phyloP scores from a whole-genome alignment of 1,284 basidiomycete genomes.

The Cryptococcus depauperatus region DNA sequence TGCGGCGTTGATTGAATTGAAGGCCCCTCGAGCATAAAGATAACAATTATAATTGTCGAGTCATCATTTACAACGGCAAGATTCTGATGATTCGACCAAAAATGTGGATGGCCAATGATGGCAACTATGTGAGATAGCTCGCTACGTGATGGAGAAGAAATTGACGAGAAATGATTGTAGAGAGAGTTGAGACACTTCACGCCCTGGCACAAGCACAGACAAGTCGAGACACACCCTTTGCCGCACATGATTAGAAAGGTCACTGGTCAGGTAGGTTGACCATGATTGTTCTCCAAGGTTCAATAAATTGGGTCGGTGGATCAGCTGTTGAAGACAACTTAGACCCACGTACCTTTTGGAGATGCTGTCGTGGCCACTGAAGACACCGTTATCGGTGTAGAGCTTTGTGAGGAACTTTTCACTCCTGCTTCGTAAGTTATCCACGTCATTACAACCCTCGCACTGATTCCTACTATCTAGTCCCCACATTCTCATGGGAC shows the following conservation, averaged over 20 bases:
- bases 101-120: constrained; percentile 99
- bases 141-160: too few relatives aligned
- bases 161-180: constrained; percentile 25
- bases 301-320: too few relatives aligned
- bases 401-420: constrained; percentile 95
- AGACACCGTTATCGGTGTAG: constrained; percentile 94
- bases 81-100: constrained; percentile 93
- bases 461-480: constrained; percentile 45
- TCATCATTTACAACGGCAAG: constrained; percentile 75
- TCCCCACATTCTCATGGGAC: constrained; percentile 91
- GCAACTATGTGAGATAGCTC: constrained; percentile 65
- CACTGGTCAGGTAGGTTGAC: constrained; percentile 66
- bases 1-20: neutral
- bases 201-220: constrained; percentile 81
- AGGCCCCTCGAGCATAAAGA: constrained; percentile 97
- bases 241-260: constrained; percentile 77
- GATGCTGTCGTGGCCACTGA: constrained; percentile 85
- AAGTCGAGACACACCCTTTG: constrained; percentile 81
- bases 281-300: neutral
- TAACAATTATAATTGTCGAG: constrained; percentile 91
- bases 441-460: neutral
- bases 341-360: constrained; percentile 86
- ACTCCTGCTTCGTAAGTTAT: constrained; percentile 73
- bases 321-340: neutral
- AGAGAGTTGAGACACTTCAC: constrained; percentile 94